A percentile compares a stretch with the other conserved stretches of the same genome.
phyloP scores from a whole-genome alignment of 371 early-diverging fungal species.

The Rhizopus sp. region DNA sequence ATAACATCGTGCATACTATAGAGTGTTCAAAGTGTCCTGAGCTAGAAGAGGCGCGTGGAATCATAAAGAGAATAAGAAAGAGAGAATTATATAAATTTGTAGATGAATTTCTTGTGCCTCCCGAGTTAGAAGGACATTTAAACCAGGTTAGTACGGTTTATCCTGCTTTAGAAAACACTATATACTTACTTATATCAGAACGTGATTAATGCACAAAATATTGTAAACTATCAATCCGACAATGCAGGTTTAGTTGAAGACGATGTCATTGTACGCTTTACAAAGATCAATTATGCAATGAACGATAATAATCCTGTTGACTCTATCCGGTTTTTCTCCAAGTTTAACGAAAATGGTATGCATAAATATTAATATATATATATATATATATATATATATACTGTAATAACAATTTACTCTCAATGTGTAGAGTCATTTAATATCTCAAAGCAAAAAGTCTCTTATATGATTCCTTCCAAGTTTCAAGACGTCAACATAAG shows the following conservation, averaged over 20 bases:
- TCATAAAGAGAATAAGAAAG: slow-evolving; percentile 73
- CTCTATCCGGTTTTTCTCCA: slow-evolving; percentile 77
- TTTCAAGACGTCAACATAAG: slow-evolving; percentile 74
- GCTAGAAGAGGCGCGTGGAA: slow-evolving; percentile 63
- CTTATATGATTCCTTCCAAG: slow-evolving; percentile 69
- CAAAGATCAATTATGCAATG: slow-evolving; percentile 82
- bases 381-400: too few relatives aligned
- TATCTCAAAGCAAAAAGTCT: slow-evolving; percentile 71
- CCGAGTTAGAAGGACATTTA: slow-evolving; percentile 45
- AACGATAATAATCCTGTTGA: slow-evolving; percentile 86
- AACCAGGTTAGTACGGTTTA: slow-evolving; percentile 37
- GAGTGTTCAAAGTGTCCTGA: slow-evolving; percentile 67
- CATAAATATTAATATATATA: not conserved
- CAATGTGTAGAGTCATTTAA: slow-evolving; percentile 54
- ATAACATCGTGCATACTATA: slow-evolving; percentile 82
- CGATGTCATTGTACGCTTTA: slow-evolving; percentile 77
- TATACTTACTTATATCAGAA: slow-evolving; percentile 25
- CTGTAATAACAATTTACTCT: not conserved
- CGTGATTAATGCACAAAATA: slow-evolving; percentile 54
- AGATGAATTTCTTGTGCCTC: slow-evolving; percentile 79
- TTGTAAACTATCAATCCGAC: slow-evolving; percentile 58
- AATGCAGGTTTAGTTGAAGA: slow-evolving; percentile 55
- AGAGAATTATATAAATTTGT: slow-evolving; percentile 89
- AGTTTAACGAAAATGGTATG: slow-evolving; percentile 58
- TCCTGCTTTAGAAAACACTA: not conserved